These are phyloP conservation scores for Pleurotus ostreatus DNA, from an alignment of 768 basidiomycete species.

Conservation along the genomic window DNA sequence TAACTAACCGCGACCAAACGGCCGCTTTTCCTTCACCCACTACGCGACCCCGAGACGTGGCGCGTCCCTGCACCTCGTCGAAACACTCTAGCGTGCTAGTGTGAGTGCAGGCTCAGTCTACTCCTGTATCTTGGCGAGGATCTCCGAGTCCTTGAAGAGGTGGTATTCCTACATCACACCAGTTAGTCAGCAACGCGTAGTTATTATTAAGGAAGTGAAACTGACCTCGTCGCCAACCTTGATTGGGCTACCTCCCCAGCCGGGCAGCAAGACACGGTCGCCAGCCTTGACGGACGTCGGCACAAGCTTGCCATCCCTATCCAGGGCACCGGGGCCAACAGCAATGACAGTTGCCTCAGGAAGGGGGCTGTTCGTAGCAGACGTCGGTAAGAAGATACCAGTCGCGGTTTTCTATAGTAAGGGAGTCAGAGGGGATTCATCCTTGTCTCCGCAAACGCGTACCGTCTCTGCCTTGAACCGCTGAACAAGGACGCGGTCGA, in stretches of 20 bases:
- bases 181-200: background rate
- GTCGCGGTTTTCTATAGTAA: constrained; percentile 86
- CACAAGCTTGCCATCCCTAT: constrained; percentile 76
- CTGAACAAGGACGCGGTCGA: constrained; percentile 97
- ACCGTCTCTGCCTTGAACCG: constrained; percentile 96
- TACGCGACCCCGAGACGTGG: background rate
- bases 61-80: background rate
- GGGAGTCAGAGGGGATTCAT: background rate
- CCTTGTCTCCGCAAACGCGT: constrained; percentile 24
- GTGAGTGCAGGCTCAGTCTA: constrained; percentile 30
- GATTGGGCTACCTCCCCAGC: constrained; percentile 94
- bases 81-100: background rate
- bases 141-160: constrained; percentile 92
- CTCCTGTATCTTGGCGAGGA: constrained; percentile 95
- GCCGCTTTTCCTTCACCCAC: background rate
- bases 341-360: constrained; percentile 97
- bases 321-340: constrained; percentile 89
- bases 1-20: constrained; percentile 7
- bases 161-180: constrained; percentile 71
- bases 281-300: constrained; percentile 81
- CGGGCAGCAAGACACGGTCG: constrained; percentile 90
- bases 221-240: constrained; percentile 95
- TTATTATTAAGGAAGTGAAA: constrained; percentile 13
- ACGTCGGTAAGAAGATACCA: constrained; percentile 94
- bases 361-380: constrained; percentile 79